phyloP scores from a whole-genome alignment of 2,329 filamentous ascomycete genomes.

The Lomentospora prolificans region DNA sequence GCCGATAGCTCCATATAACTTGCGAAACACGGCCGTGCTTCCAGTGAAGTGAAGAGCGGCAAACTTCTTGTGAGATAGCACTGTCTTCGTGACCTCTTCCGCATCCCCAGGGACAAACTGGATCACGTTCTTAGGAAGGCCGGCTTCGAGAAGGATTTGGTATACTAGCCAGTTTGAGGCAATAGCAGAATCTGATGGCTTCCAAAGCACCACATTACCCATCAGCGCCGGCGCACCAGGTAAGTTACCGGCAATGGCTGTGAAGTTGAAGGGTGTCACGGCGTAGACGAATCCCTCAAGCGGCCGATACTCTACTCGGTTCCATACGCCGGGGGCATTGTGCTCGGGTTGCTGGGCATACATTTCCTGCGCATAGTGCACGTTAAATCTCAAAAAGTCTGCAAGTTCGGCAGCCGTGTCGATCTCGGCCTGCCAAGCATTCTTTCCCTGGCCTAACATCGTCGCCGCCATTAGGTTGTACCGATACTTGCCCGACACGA shows the following conservation, averaged over 20 bases:
- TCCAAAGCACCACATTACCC: conserved; percentile 94
- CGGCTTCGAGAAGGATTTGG: conserved; percentile 83
- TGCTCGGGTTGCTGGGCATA: conserved; percentile 81
- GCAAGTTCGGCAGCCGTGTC: conserved; percentile 85
- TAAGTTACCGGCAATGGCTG: conserved; percentile 84
- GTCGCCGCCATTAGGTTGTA: conserved; percentile 95
- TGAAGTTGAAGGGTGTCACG: conserved; percentile 94
- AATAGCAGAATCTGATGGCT: conserved; percentile 83
- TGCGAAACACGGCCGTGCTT: conserved; percentile 82
- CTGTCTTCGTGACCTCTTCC: conserved; percentile 68
- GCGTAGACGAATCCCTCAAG: conserved; percentile 95
- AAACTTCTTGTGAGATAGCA: conserved; percentile 69
- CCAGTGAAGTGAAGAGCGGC: conserved; percentile 93
- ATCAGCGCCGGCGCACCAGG: conserved; percentile 74
- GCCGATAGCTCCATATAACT: conserved; percentile 79
- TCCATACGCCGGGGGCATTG: conserved; percentile 80
- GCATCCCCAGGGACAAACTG: conserved; percentile 90
- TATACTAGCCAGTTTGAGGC: conserved; percentile 88
- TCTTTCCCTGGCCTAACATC: conserved; percentile 95
- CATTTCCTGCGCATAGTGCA: conserved; percentile 84
- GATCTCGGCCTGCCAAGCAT: conserved; percentile 98
- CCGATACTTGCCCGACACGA: conserved; percentile 85
- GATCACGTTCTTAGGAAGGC: conserved; percentile 79
- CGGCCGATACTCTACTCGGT: conserved; percentile 78
- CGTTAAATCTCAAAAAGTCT: conserved; percentile 91